These are phyloP conservation scores for Metschnikowia rubicola DNA, from an alignment of 805 yeast species.

Conservation along the genomic window DNA sequence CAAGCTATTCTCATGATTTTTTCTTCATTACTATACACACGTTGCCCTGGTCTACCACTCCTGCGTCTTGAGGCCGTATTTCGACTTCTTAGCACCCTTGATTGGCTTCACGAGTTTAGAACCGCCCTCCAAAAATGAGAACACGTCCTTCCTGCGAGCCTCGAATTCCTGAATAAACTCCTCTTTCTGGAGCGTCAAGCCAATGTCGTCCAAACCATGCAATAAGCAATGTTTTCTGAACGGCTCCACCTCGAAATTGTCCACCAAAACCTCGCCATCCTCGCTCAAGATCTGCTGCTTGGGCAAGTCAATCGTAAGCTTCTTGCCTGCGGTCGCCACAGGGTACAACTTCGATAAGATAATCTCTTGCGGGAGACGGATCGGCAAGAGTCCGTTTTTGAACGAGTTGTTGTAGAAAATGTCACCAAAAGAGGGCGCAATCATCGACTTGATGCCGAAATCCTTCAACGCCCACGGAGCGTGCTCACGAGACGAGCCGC, in stretches of 20 bases:
- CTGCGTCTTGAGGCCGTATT: conserved; percentile 64
- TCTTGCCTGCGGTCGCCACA: conserved; percentile 67
- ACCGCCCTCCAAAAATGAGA: conserved; percentile 92
- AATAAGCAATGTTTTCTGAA: conserved; percentile 94
- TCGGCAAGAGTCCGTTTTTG: conserved; percentile 93
- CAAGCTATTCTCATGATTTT: too few relatives aligned
- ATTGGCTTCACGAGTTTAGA: conserved; percentile 64
- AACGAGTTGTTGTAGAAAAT: conserved; percentile 96
- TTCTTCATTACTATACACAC: too few relatives aligned
- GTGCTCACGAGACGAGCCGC: conserved; percentile 99
- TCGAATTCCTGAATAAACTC: conserved; percentile 72
- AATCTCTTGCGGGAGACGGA: conserved; percentile 77
- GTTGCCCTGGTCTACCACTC: conserved; percentile 55
- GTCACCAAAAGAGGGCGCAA: conserved; percentile 98
- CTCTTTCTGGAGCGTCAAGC: conserved; percentile 89
- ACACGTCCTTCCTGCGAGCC: conserved; percentile 67
- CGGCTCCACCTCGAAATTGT: conserved; percentile 79
- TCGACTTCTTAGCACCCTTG: conserved; percentile 64
- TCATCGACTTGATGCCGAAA: conserved; percentile 92
- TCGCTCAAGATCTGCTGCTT: conserved; percentile 76
- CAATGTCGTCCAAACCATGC: conserved; percentile 96
- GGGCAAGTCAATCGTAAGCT: conserved; percentile 79
- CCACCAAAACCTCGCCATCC: conserved; percentile 58
- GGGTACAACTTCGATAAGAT: conserved; percentile 75
- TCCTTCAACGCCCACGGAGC: conserved; percentile 99